Base-by-base conservation (phyloP, 306 rosid species). In the Trifolium pratense region DNA sequence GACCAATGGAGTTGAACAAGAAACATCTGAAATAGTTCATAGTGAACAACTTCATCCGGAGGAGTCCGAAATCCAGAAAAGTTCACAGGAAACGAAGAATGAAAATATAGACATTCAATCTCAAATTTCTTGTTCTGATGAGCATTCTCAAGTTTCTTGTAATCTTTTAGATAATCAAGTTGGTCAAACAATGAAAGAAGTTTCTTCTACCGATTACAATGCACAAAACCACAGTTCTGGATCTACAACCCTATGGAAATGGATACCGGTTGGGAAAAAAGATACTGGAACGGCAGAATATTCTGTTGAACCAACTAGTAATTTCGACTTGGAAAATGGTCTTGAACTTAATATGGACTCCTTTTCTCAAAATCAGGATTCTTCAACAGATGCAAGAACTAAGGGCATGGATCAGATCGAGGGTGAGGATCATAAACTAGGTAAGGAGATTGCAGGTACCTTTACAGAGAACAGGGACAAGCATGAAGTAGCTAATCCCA, bases 181-280 rank as follows among this genome's bases (percentile, higher is more conserved):
- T 61, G 66, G 45, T 75, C 89, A 75, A 82, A 81, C 66, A 20
- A 78, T 73, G 71, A 83, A 75, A 77, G 89, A 80, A 79, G 85
- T 74, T 62, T 55, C 84, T 73, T 62, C 77, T 68, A 81, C 52
- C 17, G 93, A 87, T 48, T 70, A 23, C 81, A 75, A 74, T 55
- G 79, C 72, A 51, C 89, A 78, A 78, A 83, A 32, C 77, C 79
- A 48, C 53, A 58, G 81, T 53, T 83, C 79, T 77, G 85, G 87
- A 65, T 78, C 86, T 68, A 52, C 77, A 49, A 5, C 49, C 49
- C 81, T 78, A 37, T 91, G 87, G 86, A 90, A 86, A 79, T 88
- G 97, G 94, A 82, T 92, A 79, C 96, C 96, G 6, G 74, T 78
- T 75, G 88, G 77, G 66, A 76, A 68, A 64, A 89, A 88, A 81